These are phyloP conservation scores for Knufia petricola DNA, from an alignment of 2,329 filamentous ascomycete species.

Conservation along the genomic window DNA sequence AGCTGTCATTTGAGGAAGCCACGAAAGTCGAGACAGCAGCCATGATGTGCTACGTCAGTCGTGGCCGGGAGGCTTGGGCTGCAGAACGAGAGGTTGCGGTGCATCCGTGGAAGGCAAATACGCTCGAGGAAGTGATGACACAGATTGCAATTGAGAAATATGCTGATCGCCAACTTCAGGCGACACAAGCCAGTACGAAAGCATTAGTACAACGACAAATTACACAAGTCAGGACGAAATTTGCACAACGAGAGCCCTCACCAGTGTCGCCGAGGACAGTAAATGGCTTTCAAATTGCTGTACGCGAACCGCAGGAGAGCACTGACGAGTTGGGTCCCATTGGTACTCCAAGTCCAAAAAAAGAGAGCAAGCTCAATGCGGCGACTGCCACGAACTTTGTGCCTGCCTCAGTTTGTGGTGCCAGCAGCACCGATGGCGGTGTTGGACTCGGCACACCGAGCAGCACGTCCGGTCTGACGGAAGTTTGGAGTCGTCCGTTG, in stretches of 20 bases:
- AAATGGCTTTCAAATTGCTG: not conserved
- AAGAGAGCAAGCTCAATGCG: not conserved
- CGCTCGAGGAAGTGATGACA: not conserved
- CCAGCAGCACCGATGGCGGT: too few relatives aligned
- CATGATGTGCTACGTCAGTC: constrained; percentile 2
- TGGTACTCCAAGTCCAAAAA: not conserved
- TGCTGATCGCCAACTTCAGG: not conserved
- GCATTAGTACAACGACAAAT: too few relatives aligned
- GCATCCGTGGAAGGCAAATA: not conserved
- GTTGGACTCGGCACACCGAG: too few relatives aligned
- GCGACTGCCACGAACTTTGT: constrained; percentile 1
- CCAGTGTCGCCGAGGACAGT: not conserved
- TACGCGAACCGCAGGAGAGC: not conserved
- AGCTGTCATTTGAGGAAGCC: constrained; percentile 5
- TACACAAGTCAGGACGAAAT: too few relatives aligned
- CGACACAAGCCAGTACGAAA: too few relatives aligned
- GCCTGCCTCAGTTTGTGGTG: not conserved
- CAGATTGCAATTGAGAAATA: not conserved
- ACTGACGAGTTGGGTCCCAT: not conserved
- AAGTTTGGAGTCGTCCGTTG: not conserved
- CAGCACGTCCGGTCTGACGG: not conserved
- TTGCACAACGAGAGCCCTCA: not conserved
- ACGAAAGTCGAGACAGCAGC: constrained; percentile 1
- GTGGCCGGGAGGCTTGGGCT: constrained; percentile 3
- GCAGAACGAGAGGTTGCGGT: not conserved